These are phyloP conservation scores for Diplodia intermedia DNA, from an alignment of 2,329 filamentous ascomycete species.

Conservation along the genomic window DNA sequence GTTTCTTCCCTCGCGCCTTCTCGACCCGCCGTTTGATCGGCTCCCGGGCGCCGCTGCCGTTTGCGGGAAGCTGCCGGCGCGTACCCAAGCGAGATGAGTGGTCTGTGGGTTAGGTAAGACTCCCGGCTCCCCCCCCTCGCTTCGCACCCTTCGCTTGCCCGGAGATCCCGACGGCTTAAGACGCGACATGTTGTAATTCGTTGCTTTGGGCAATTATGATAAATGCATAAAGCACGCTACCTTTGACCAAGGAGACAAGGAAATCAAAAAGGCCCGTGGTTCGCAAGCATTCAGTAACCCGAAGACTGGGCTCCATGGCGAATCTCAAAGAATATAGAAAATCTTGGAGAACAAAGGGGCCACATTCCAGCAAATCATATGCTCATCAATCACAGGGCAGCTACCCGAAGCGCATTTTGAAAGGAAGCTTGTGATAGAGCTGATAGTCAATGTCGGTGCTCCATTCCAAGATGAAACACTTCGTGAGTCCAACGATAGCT, in stretches of 20 bases:
- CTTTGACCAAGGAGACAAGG: no score
- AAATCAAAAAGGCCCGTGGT: no score
- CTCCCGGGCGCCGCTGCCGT: neutral
- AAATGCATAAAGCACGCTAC: no score
- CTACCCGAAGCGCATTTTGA: neutral
- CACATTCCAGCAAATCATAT: no score
- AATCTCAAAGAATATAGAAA: no score
- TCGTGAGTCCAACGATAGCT: slow-evolving; percentile 9
- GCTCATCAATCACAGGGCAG: no score
- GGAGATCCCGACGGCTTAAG: neutral
- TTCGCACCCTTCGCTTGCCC: neutral
- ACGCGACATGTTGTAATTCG: neutral
- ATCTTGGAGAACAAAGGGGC: no score
- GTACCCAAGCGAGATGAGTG: neutral
- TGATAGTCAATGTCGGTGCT: slow-evolving; percentile 12
- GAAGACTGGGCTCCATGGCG: no score
- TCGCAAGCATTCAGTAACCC: no score
- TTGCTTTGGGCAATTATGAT: no score
- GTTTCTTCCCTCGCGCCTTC: neutral
- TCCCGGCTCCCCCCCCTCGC: no score
- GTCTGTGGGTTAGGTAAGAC: neutral
- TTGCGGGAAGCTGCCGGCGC: neutral
- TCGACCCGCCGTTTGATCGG: neutral
- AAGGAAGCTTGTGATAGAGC: slow-evolving; percentile 8
- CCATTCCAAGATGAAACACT: slow-evolving; percentile 9